Conservation (phyloP, 2,329 filamentous ascomycete species). For the Paracorniculantispora psalliotae region DNA sequence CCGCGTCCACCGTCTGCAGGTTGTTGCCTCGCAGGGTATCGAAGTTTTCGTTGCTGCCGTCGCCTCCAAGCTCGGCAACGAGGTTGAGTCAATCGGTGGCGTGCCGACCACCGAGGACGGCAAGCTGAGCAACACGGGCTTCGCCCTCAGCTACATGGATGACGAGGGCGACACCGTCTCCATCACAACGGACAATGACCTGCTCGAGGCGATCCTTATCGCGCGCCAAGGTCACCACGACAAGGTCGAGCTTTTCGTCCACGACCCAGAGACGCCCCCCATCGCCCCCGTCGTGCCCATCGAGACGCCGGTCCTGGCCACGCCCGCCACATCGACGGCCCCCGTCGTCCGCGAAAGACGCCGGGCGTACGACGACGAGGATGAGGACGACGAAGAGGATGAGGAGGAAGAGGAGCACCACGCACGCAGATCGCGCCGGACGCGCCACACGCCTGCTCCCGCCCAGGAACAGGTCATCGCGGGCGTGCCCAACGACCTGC, state of each 20-base stretch:
- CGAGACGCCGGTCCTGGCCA: conserved; percentile 36
- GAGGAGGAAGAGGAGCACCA: conserved; percentile 35
- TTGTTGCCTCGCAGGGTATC: conserved; percentile 75
- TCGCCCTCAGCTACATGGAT: conserved; percentile 91
- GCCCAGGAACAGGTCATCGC: conserved; percentile 75
- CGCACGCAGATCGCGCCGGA: conserved; percentile 29
- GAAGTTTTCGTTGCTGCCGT: conserved; percentile 73
- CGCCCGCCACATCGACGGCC: conserved; percentile 45
- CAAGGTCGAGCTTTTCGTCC: conserved; percentile 96
- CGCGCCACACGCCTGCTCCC: conserved; percentile 30
- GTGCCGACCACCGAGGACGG: conserved; percentile 73
- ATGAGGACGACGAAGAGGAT: conserved; percentile 47
- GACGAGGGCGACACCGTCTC: conserved; percentile 96
- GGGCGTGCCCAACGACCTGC: conserved; percentile 88
- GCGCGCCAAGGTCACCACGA: conserved; percentile 73
- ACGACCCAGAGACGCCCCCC: conserved; percentile 86
- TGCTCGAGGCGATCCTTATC: conserved; percentile 82
- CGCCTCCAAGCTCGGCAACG: conserved; percentile 75
- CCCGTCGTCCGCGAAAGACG: conserved; percentile 47
- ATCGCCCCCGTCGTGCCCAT: conserved; percentile 55
- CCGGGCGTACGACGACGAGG: conserved; percentile 45
- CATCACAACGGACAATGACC: conserved; percentile 91
- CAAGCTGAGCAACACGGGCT: conserved; percentile 70
- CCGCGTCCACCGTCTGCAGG: conserved; percentile 86
- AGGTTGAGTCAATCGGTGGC: conserved; percentile 80